These are phyloP conservation scores for Apiospora aurea DNA, from an alignment of 2,329 filamentous ascomycete species.

Conservation along the genomic window DNA sequence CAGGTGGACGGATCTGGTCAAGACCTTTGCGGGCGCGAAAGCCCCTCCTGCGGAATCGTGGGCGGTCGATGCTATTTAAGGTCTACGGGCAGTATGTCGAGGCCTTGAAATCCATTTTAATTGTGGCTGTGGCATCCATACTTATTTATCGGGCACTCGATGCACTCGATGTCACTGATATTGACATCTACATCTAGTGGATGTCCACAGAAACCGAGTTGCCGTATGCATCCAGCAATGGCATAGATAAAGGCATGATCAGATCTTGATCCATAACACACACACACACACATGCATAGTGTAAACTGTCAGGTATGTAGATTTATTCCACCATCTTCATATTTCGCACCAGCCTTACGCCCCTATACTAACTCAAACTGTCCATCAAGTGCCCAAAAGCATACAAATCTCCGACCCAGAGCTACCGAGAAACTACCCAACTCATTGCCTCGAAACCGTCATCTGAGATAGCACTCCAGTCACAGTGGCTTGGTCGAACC, in stretches of 20 bases:
- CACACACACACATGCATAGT: not conserved
- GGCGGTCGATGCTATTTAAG: not conserved
- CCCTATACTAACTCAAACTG: not conserved
- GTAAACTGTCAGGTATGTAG: not conserved
- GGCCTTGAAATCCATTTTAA: not conserved
- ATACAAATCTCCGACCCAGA: not conserved
- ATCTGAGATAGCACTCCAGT: not conserved
- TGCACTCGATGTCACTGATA: not conserved
- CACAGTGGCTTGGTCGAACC: not conserved
- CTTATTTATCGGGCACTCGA: not conserved
- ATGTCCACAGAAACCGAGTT: not conserved
- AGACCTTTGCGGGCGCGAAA: conserved; percentile 29
- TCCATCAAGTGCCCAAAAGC: not conserved
- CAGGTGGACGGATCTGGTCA: conserved; percentile 32
- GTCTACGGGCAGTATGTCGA: not conserved
- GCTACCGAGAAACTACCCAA: too few species aligned
- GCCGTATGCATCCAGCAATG: not conserved
- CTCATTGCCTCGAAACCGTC: not conserved
- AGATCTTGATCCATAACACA: not conserved
- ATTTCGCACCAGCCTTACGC: not conserved
- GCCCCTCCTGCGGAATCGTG: not conserved
- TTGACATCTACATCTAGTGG: not conserved
- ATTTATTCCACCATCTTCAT: too few species aligned
- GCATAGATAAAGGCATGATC: not conserved
- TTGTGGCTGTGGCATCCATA: not conserved